A percentile compares a stretch with the other conserved stretches of the same genome.
These are phyloP conservation scores for Globisporangium echinulatum DNA, from an alignment of 352 stramenopile genomes.

Conservation along the genomic window DNA sequence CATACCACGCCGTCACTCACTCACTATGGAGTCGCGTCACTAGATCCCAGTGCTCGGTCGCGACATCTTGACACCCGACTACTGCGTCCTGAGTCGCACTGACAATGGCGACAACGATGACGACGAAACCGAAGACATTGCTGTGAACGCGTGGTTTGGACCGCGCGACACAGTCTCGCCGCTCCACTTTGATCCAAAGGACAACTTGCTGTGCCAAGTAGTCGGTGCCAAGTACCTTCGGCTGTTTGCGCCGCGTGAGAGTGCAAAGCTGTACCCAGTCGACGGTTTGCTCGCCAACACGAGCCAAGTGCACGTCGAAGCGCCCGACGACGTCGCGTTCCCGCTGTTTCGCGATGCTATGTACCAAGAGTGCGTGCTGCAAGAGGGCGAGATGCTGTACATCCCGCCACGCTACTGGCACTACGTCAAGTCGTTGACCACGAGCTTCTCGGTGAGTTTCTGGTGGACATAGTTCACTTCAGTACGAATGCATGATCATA, in stretches of 20 bases:
- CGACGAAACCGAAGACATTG: slow-evolving; percentile 55
- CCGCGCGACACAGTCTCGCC: slow-evolving; percentile 75
- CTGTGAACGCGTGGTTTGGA: slow-evolving; percentile 86
- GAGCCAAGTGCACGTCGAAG: slow-evolving; percentile 64
- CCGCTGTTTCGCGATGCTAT: slow-evolving; percentile 36
- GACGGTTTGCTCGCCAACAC: slow-evolving; percentile 83
- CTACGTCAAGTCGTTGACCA: slow-evolving; percentile 73
- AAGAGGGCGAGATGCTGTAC: slow-evolving; percentile 79
- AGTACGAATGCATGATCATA: background rate
- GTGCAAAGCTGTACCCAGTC: slow-evolving; percentile 73
- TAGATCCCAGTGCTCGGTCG: slow-evolving; percentile 72
- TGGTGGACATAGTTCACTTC: slow-evolving; percentile 42
- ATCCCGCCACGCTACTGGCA: slow-evolving; percentile 88
- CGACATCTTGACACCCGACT: slow-evolving; percentile 87
- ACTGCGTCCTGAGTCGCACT: slow-evolving; percentile 62
- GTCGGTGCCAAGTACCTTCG: slow-evolving; percentile 80
- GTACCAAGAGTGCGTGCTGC: slow-evolving; percentile 69
- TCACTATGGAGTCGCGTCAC: background rate
- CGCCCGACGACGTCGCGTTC: slow-evolving; percentile 40
- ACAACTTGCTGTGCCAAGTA: slow-evolving; percentile 88
- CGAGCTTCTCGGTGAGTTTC: slow-evolving; percentile 82
- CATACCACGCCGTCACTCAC: background rate
- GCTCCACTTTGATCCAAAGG: slow-evolving; percentile 85
- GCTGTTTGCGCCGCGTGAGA: slow-evolving; percentile 68
- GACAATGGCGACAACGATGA: slow-evolving; percentile 28